Conservation (phyloP, 176 grass and related monocot genomes). For the Calamus simplicifolius region DNA sequence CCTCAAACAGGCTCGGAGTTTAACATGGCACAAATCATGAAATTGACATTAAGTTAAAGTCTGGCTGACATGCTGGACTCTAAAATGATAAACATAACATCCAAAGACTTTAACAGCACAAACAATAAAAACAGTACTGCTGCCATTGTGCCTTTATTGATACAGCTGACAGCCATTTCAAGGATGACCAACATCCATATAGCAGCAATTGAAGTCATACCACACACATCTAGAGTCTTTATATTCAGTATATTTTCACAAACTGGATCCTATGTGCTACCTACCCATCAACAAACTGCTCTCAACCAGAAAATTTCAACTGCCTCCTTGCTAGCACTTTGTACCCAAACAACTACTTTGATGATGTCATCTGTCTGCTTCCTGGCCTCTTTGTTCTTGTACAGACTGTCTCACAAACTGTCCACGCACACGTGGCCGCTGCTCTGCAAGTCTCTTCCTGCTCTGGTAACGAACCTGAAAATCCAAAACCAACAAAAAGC, state of each 20-base stretch:
- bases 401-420: constrained; percentile 61
- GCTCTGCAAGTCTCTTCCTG: constrained; percentile 67
- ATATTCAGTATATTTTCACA: constrained; percentile 11
- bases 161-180: constrained; percentile 10
- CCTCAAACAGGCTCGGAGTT: too few relatives aligned
- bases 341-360: constrained; percentile 1
- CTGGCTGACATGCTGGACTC: too few relatives aligned
- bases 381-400: constrained; percentile 26
- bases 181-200: neutral
- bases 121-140: neutral
- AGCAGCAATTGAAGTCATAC: constrained; percentile 3
- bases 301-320: constrained; percentile 17
- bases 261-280: constrained; percentile 2
- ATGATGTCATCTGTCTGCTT: constrained; percentile 48
- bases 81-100: too few relatives aligned
- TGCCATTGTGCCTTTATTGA: constrained; percentile 5
- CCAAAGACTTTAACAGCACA: neutral
- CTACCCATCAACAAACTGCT: constrained; percentile 3
- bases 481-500: constrained; percentile 19
- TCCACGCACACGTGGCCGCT: constrained; percentile 62
- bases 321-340: constrained; percentile 14
- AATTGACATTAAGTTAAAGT: too few relatives aligned
- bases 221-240: constrained; percentile 1
- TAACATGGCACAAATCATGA: too few relatives aligned
- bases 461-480: constrained; percentile 77